Percentiles rank a stretch among this genome's conserved stretches.
Conservation (phyloP, 1,139 yeast genomes). For the Blastobotrys serpentis region DNA sequence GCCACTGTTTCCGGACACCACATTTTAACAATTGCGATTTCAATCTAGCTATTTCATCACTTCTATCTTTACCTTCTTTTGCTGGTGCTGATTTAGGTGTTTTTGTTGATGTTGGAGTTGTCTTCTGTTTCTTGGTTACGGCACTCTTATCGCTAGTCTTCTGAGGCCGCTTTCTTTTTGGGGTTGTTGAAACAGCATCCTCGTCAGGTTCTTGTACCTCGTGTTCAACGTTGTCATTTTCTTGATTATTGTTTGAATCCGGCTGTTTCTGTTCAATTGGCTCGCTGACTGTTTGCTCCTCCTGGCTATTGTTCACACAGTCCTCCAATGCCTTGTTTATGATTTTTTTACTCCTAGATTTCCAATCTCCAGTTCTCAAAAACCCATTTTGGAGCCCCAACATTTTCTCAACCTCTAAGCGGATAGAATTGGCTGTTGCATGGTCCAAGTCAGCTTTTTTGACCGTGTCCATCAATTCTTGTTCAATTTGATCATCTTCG, state of each 20-base stretch:
- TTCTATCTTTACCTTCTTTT: slow-evolving; percentile 15
- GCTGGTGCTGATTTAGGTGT: slow-evolving; percentile 6
- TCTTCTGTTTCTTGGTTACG: slow-evolving; percentile 16
- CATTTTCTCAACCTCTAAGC: slow-evolving; percentile 22
- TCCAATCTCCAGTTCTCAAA: slow-evolving; percentile 26
- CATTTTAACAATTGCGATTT: slow-evolving; percentile 32
- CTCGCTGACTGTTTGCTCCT: neutral
- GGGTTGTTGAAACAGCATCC: too few species aligned
- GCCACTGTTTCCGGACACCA: slow-evolving; percentile 33
- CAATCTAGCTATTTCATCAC: slow-evolving; percentile 26
- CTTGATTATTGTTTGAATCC: neutral
- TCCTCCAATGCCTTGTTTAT: slow-evolving; percentile 22
- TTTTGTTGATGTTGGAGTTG: slow-evolving; percentile 12
- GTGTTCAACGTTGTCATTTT: slow-evolving; percentile 11
- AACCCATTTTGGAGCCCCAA: slow-evolving; percentile 24
- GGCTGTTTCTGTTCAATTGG: too few species aligned
- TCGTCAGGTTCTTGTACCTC: slow-evolving; percentile 18
- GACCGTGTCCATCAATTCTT: slow-evolving; percentile 16
- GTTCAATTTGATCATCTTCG: slow-evolving; percentile 12
- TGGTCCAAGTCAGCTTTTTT: slow-evolving; percentile 25
- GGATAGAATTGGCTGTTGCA: slow-evolving; percentile 25
- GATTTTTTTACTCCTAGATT: slow-evolving; percentile 20
- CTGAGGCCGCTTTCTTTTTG: too few species aligned
- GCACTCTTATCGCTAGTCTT: slow-evolving; percentile 17
- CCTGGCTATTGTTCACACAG: neutral